phyloP scores from a whole-genome alignment of 257 asterid species.

The Linderniella brevidens region DNA sequence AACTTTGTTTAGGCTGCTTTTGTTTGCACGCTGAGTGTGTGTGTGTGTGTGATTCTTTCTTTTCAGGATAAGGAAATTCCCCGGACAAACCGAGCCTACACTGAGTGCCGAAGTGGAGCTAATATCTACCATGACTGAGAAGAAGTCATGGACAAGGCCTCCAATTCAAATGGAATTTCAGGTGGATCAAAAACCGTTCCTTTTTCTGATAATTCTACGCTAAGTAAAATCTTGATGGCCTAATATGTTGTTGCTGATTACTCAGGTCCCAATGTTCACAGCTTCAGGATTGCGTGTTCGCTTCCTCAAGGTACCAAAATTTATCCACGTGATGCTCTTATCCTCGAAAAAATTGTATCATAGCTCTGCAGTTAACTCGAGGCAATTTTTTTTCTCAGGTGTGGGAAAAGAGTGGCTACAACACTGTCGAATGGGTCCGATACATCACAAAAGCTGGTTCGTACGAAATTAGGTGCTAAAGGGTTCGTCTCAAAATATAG shows the following conservation, averaged over 20 bases:
- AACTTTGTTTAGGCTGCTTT: neutral
- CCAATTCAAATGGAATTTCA: constrained; percentile 99
- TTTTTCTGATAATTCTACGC: constrained; percentile 3
- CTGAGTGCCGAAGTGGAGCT: constrained; percentile 97
- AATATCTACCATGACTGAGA: constrained; percentile 86
- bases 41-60: neutral
- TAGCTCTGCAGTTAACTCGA: constrained; percentile 5
- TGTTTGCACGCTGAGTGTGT: too few species aligned
- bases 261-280: constrained; percentile 93
- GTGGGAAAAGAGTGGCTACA: constrained; percentile 98
- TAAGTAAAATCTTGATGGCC: neutral
- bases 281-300: constrained; percentile 98
- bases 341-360: too few species aligned
- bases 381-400: constrained; percentile 34
- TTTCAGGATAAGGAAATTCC: constrained; percentile 91
- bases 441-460: constrained; percentile 97
- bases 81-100: constrained; percentile 98
- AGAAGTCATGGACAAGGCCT: constrained; percentile 98
- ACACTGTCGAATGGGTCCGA: constrained; percentile 99
- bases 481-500: too few species aligned
- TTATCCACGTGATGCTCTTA: too few species aligned
- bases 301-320: constrained; percentile 74
- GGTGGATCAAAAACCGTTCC: constrained; percentile 24
- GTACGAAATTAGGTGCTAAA: constrained; percentile 86
- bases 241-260: constrained; percentile 9